phyloP scores from a whole-genome alignment of 805 yeast species.

The Wickerhamiella domercqiae region DNA sequence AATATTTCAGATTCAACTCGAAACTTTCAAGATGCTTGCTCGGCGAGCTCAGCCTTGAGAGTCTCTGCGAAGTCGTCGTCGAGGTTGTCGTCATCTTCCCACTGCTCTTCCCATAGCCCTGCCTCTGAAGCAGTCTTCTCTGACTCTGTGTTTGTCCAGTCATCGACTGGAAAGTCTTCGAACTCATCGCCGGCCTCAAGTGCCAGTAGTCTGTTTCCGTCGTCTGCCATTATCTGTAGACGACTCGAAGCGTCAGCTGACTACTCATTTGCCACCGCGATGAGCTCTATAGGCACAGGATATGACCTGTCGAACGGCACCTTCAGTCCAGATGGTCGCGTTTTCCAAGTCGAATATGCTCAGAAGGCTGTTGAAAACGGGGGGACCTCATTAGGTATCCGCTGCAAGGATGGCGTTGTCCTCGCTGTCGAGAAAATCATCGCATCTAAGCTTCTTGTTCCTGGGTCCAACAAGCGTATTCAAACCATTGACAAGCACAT shows the following conservation, averaged over 20 bases:
- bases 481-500: constrained; percentile 87
- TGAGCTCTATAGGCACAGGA: constrained; percentile 96
- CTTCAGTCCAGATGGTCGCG: constrained; percentile 54
- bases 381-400: constrained; percentile 86
- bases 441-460: constrained; percentile 73
- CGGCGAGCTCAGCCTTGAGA: constrained; percentile 30
- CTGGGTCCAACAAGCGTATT: constrained; percentile 76
- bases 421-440: constrained; percentile 92
- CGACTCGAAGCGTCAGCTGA: neutral
- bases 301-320: constrained; percentile 96
- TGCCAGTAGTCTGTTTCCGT: constrained; percentile 34
- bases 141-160: neutral
- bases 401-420: constrained; percentile 87
- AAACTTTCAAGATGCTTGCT: too few species aligned
- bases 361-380: constrained; percentile 95
- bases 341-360: constrained; percentile 94
- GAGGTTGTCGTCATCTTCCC: constrained; percentile 77
- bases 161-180: constrained; percentile 65
- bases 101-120: constrained; percentile 87
- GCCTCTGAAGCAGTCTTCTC: constrained; percentile 16
- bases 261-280: constrained; percentile 3
- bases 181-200: constrained; percentile 94
- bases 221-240: neutral
- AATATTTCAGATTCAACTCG: too few species aligned
- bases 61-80: constrained; percentile 75